Evolutionary conservation across 75 land plant genomes (phyloP).

Genomic region (Azolla pinnata): DNA sequence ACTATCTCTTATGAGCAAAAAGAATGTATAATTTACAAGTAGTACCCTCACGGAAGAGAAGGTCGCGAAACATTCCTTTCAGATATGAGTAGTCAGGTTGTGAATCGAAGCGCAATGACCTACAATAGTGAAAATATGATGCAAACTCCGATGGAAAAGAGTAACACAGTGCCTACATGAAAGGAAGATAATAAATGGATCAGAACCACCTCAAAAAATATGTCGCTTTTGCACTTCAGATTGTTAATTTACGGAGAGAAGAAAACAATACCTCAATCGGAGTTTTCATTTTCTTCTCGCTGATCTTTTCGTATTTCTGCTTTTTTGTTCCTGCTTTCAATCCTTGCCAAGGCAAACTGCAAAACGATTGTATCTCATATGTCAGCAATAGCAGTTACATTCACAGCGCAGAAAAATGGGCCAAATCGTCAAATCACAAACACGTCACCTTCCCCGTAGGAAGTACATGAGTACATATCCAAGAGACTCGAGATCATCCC

Average conservation of each 20-base stretch:
- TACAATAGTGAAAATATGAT: conserved; percentile 55
- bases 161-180: conserved; percentile 27
- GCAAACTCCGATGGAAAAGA: conserved; percentile 40
- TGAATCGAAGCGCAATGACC: conserved; percentile 46
- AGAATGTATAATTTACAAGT: no score
- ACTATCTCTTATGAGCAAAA: no score
- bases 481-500: conserved; percentile 95
- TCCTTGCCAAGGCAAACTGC: conserved; percentile 99
- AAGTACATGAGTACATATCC: conserved; percentile 97
- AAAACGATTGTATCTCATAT: no score
- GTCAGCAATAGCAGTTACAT: no score
- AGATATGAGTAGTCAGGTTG: conserved; percentile 48
- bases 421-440: neutral
- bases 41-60: conserved; percentile 40
- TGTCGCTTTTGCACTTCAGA: neutral
- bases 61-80: conserved; percentile 48
- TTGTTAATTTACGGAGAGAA: neutral
- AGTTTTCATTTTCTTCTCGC: conserved; percentile 94
- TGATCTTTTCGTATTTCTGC: conserved; percentile 96
- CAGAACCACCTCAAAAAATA: neutral
- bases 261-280: conserved; percentile 63
- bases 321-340: conserved; percentile 96
- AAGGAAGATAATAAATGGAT: neutral
- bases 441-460: conserved; percentile 85
- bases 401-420: no score